Evolutionary conservation across 306 rosid species (phyloP).

Genomic region (Carpinus viminea): DNA sequence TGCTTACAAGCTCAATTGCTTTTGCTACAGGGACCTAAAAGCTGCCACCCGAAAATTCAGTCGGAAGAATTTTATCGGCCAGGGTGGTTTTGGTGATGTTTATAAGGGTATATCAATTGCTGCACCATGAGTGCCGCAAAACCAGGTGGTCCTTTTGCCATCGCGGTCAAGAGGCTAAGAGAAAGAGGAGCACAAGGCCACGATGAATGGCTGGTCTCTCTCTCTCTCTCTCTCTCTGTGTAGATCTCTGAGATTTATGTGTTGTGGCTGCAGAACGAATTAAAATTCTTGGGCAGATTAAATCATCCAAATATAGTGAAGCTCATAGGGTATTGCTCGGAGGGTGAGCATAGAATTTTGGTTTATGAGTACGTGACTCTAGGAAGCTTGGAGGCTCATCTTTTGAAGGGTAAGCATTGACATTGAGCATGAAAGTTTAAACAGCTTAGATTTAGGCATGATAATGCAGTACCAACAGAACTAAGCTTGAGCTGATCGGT

Average conservation of each 20-base stretch:
- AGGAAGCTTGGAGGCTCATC: conserved; percentile 58
- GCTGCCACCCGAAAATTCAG: conserved; percentile 44
- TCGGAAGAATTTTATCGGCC: conserved; percentile 37
- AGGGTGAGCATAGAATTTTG: conserved; percentile 49
- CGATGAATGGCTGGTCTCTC: conserved; percentile 46
- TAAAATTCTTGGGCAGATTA: conserved; percentile 38
- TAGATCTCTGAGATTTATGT: conserved; percentile 5
- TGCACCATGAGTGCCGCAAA: conserved; percentile 33
- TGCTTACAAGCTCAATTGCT: conserved; percentile 19
- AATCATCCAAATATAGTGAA: conserved; percentile 58
- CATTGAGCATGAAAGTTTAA: background rate
- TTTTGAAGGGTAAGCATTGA: conserved; percentile 32
- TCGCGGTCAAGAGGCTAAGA: conserved; percentile 49
- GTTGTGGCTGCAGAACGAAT: conserved; percentile 50
- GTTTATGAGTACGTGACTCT: conserved; percentile 57
- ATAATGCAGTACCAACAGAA: background rate
- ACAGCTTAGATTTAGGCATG: background rate
- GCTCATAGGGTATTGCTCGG: conserved; percentile 54
- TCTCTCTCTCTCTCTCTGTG: background rate
- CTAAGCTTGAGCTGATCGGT: background rate
- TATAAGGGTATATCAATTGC: conserved; percentile 34
- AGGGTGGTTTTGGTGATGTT: conserved; percentile 52
- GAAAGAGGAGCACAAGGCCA: conserved; percentile 31
- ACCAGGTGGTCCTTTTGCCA: conserved; percentile 27
- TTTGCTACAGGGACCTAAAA: conserved; percentile 27